These are phyloP conservation scores for Arthrinium phaeospermum DNA, from an alignment of 2,329 filamentous ascomycete species.

Conservation along the genomic window DNA sequence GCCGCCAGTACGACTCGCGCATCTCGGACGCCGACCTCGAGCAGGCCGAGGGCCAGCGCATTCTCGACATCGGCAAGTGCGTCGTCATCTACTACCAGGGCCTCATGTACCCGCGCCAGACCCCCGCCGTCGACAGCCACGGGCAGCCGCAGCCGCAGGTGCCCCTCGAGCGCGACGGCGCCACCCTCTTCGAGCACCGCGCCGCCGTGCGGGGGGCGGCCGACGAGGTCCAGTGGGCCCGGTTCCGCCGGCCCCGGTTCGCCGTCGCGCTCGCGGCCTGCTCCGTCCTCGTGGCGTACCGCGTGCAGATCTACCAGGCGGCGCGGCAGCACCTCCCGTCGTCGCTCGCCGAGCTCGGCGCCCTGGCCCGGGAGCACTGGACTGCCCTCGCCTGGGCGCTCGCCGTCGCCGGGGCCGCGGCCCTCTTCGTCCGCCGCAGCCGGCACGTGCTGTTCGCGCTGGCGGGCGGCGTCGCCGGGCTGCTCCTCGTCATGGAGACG, in stretches of 20 bases:
- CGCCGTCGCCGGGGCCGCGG: not conserved
- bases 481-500: not conserved
- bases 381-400: not conserved
- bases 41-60: conserved; percentile 33
- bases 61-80: conserved; percentile 31
- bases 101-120: conserved; percentile 32
- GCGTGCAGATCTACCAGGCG: not conserved
- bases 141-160: not conserved
- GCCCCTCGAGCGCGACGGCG: conserved; percentile 13
- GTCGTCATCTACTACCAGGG: conserved; percentile 41
- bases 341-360: not conserved
- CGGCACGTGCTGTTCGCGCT: not conserved
- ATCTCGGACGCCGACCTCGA: not conserved
- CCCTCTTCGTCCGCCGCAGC: not conserved
- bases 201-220: not conserved
- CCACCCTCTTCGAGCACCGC: conserved; percentile 1
- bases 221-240: not conserved
- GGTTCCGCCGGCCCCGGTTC: not conserved
- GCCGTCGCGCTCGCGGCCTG: not conserved
- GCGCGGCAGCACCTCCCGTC: not conserved
- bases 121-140: not conserved
- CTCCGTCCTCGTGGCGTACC: not conserved
- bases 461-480: not conserved
- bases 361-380: not conserved
- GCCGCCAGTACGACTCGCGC: not conserved